phyloP scores from a whole-genome alignment of 805 yeast genomes.

The Saccharomyces paradoxus region DNA sequence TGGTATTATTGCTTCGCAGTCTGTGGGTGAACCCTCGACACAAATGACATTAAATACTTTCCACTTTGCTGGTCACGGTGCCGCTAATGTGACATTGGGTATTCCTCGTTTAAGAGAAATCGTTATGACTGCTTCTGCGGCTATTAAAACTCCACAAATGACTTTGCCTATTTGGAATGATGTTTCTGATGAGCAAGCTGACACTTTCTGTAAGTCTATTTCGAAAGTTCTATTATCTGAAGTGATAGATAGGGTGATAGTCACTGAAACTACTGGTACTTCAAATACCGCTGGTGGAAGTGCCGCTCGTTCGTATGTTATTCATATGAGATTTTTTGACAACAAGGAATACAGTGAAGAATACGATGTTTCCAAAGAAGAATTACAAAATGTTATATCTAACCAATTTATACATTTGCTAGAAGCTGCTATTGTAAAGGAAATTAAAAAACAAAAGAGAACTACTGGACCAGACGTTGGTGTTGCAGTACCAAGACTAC shows the following conservation, averaged over 20 bases:
- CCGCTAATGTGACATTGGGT: constrained; percentile 98
- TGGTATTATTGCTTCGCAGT: constrained; percentile 96
- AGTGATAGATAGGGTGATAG: constrained; percentile 75
- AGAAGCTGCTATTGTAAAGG: constrained; percentile 68
- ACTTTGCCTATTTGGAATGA: constrained; percentile 74
- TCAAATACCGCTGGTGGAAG: constrained; percentile 35
- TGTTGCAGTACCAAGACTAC: constrained; percentile 56
- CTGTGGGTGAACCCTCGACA: constrained; percentile 98
- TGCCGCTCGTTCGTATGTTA: constrained; percentile 61
- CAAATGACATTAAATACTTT: constrained; percentile 96
- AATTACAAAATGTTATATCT: constrained; percentile 63
- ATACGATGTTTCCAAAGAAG: constrained; percentile 77
- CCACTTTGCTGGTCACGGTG: constrained; percentile 99
- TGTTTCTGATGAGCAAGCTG: constrained; percentile 81
- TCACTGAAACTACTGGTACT: constrained; percentile 79
- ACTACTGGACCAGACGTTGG: constrained; percentile 59
- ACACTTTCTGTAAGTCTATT: constrained; percentile 83
- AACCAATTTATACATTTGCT: constrained; percentile 58
- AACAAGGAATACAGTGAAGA: constrained; percentile 72
- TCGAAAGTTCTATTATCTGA: constrained; percentile 81
- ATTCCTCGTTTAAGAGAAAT: constrained; percentile 99
- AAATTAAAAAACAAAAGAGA: constrained; percentile 68
- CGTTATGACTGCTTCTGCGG: constrained; percentile 95
- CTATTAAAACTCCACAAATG: constrained; percentile 98
- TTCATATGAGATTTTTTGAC: constrained; percentile 69